Conservation (phyloP, 2,329 filamentous ascomycete genomes). For the Trichoderma semiorbis region DNA sequence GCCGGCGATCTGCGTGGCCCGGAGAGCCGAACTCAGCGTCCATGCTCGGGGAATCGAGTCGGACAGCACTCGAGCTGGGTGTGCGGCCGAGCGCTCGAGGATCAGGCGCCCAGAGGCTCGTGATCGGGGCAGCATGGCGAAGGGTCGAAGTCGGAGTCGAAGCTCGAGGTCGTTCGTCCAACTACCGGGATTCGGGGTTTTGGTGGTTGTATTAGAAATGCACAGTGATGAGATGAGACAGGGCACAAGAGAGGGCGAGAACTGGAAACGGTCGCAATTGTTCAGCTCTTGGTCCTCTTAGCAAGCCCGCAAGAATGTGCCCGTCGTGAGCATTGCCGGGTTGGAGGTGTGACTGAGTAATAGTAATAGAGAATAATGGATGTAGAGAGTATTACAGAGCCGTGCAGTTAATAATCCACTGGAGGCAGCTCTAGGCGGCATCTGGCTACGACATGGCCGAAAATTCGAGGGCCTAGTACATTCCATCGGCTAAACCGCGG, state of each 20-base stretch:
- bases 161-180: background rate
- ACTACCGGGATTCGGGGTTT: background rate
- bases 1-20: slow-evolving; percentile 31
- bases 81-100: slow-evolving; percentile 34
- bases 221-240: background rate
- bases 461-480: slow-evolving; percentile 30
- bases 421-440: slow-evolving; percentile 23
- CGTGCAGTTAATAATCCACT: slow-evolving; percentile 11
- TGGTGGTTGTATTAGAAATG: background rate
- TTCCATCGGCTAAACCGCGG: slow-evolving; percentile 31
- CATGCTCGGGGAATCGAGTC: slow-evolving; percentile 27
- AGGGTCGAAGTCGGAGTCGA: background rate
- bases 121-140: slow-evolving; percentile 41
- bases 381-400: background rate
- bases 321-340: slow-evolving; percentile 31
- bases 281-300: slow-evolving; percentile 3
- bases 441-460: slow-evolving; percentile 29
- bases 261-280: background rate
- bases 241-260: background rate
- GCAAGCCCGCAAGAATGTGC: slow-evolving; percentile 14
- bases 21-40: slow-evolving; percentile 28
- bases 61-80: slow-evolving; percentile 26
- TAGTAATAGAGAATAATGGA: background rate
- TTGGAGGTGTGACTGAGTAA: slow-evolving; percentile 24
- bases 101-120: slow-evolving; percentile 39